Percentiles rank a stretch among this genome's conserved stretches.
These are phyloP conservation scores for Yamadazyma blattariae DNA, from an alignment of 1,139 yeast genomes.

Conservation along the genomic window DNA sequence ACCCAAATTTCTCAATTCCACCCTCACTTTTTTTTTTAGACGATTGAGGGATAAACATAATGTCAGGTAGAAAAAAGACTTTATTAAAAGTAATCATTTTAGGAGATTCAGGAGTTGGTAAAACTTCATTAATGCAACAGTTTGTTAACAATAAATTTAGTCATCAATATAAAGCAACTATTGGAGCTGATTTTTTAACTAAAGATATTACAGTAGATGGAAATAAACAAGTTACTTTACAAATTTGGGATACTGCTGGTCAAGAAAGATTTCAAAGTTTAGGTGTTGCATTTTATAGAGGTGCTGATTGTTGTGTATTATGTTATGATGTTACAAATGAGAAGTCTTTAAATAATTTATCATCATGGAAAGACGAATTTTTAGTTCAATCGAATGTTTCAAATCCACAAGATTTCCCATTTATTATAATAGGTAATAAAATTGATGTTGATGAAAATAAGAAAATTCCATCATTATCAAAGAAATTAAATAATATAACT, in stretches of 20 bases:
- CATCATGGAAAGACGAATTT: constrained; percentile 95
- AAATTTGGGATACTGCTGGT: constrained; percentile 99
- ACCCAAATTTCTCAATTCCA: too few species aligned
- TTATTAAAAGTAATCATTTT: constrained; percentile 89
- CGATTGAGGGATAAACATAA: constrained; percentile 19
- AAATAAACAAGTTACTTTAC: constrained; percentile 70
- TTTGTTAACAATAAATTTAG: constrained; percentile 94
- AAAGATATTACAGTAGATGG: constrained; percentile 86
- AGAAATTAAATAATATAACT: constrained; percentile 85
- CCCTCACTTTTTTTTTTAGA: constrained; percentile 1
- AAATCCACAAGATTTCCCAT: constrained; percentile 94
- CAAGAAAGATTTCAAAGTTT: constrained; percentile 96
- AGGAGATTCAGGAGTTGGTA: constrained; percentile 98
- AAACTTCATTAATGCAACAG: constrained; percentile 94
- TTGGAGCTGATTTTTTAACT: constrained; percentile 95
- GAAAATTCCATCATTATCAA: constrained; percentile 70
- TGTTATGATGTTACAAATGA: constrained; percentile 94
- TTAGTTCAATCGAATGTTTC: constrained; percentile 88
- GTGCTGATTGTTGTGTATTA: constrained; percentile 97
- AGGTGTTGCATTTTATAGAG: constrained; percentile 97
- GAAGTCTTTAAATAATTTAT: constrained; percentile 85
- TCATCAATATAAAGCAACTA: constrained; percentile 95
- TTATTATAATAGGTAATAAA: constrained; percentile 91
- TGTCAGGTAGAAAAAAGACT: constrained; percentile 85
- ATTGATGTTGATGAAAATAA: constrained; percentile 91